A percentile compares a stretch with the other conserved stretches of the same genome.
These are phyloP conservation scores for Thymus mandschuricus DNA, from an alignment of 257 asterid genomes.

Conservation along the genomic window DNA sequence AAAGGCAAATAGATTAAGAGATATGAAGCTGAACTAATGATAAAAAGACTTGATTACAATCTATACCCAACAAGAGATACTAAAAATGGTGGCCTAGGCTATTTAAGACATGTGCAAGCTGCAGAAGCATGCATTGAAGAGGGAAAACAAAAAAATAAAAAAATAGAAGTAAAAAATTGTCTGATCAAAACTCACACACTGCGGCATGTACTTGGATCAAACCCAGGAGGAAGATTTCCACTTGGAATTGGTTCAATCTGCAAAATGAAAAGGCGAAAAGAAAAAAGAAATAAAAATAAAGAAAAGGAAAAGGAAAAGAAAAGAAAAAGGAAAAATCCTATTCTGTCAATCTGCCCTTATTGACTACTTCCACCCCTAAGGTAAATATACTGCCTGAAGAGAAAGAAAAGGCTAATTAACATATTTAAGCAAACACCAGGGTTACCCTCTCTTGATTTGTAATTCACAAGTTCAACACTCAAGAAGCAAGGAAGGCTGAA, in stretches of 20 bases:
- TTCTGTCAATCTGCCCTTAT: constrained; percentile 29
- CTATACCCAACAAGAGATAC: neutral
- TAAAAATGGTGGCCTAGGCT: neutral
- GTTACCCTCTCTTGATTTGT: neutral
- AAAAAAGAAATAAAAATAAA: constrained; percentile 43
- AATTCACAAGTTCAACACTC: neutral
- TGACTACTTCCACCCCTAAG: constrained; percentile 36
- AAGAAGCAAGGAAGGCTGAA: neutral
- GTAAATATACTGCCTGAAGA: constrained; percentile 7
- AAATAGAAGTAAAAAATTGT: neutral
- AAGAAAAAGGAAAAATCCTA: constrained; percentile 28
- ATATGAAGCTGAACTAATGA: constrained; percentile 15
- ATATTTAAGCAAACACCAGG: neutral
- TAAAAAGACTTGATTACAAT: constrained; percentile 17
- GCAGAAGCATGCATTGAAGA: constrained; percentile 23
- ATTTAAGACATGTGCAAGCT: constrained; percentile 25
- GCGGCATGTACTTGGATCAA: constrained; percentile 99
- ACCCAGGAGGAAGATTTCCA: constrained; percentile 99
- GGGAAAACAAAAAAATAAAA: constrained; percentile 21
- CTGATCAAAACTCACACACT: constrained; percentile 93
- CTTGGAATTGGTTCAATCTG: constrained; percentile 99
- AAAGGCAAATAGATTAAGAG: neutral
- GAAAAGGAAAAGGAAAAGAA: constrained; percentile 17
- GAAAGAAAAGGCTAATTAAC: neutral
- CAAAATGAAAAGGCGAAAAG: constrained; percentile 50